These are phyloP conservation scores for Malus hybrid DNA, from an alignment of 331 rosid species.

Conservation along the genomic window DNA sequence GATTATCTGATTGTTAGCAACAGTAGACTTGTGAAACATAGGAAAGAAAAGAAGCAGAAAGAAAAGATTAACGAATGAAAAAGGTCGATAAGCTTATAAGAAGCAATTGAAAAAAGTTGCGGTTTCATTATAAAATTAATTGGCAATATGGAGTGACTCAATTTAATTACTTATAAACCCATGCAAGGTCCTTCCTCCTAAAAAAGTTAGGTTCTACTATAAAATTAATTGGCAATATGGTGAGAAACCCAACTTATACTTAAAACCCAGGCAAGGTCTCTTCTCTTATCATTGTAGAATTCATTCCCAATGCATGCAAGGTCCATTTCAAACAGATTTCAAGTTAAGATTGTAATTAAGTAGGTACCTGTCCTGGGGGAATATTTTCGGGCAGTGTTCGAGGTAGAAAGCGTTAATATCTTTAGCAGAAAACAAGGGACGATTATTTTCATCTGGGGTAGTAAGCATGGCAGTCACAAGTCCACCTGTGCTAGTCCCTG, in stretches of 20 bases:
- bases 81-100: neutral
- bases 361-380: constrained; percentile 17
- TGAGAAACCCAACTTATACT: too few species aligned
- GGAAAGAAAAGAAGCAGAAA: neutral
- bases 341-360: neutral
- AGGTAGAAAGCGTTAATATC: constrained; percentile 23
- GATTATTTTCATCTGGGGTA: constrained; percentile 15
- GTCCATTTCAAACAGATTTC: neutral
- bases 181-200: too few species aligned
- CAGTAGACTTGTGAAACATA: neutral
- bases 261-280: too few species aligned
- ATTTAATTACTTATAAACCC: too few species aligned
- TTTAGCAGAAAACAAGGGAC: constrained; percentile 23
- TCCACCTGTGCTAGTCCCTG: constrained; percentile 42
- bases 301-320: neutral
- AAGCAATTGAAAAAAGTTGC: too few species aligned
- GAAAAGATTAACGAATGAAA: neutral
- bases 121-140: too few species aligned
- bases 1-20: neutral
- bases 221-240: too few species aligned
- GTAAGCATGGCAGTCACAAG: constrained; percentile 31
- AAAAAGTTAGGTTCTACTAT: too few species aligned
- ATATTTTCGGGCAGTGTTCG: constrained; percentile 22
- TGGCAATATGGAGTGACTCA: too few species aligned
- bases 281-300: too few species aligned